Conservation (phyloP, 495 filamentous ascomycete genomes). For the Talaromyces stipitatus region DNA sequence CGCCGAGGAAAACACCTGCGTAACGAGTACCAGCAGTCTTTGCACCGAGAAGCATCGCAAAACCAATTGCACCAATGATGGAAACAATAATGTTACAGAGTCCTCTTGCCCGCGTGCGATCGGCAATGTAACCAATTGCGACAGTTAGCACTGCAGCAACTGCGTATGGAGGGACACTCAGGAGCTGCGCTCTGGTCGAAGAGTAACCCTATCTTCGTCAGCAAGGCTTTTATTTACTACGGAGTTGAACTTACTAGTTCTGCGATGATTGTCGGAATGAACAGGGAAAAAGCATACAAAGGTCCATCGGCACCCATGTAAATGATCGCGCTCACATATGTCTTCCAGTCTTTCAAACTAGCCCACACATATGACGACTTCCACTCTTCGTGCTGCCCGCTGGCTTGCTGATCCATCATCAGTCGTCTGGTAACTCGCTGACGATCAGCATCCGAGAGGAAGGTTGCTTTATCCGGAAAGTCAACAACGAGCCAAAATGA, state of each 20-base stretch:
- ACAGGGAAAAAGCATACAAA: slow-evolving; percentile 86
- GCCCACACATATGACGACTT: slow-evolving; percentile 68
- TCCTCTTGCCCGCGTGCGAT: slow-evolving; percentile 69
- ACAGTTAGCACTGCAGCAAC: slow-evolving; percentile 73
- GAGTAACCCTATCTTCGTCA: slow-evolving; percentile 49
- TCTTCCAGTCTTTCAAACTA: slow-evolving; percentile 81
- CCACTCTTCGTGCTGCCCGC: slow-evolving; percentile 74
- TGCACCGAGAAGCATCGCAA: slow-evolving; percentile 64
- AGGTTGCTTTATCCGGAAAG: slow-evolving; percentile 77
- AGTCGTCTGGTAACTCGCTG: slow-evolving; percentile 67
- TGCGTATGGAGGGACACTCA: slow-evolving; percentile 87
- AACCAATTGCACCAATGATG: slow-evolving; percentile 67
- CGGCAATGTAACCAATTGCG: slow-evolving; percentile 66
- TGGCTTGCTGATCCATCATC: slow-evolving; percentile 66
- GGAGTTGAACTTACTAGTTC: slow-evolving; percentile 31
- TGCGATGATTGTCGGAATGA: slow-evolving; percentile 78
- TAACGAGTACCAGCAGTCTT: slow-evolving; percentile 61
- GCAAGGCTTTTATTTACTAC: slow-evolving; percentile 12
- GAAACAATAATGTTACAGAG: slow-evolving; percentile 72
- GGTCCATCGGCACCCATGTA: slow-evolving; percentile 68
- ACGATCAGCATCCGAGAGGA: slow-evolving; percentile 66
- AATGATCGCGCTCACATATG: slow-evolving; percentile 64
- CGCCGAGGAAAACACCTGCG: slow-evolving; percentile 76
- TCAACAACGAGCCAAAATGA: slow-evolving; percentile 87
- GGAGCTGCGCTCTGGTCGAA: slow-evolving; percentile 64